Evolutionary conservation across 2,329 filamentous ascomycete species (phyloP), one percentile per base, ranked within the genome.

Genomic region (Passalora sequoiae): DNA sequence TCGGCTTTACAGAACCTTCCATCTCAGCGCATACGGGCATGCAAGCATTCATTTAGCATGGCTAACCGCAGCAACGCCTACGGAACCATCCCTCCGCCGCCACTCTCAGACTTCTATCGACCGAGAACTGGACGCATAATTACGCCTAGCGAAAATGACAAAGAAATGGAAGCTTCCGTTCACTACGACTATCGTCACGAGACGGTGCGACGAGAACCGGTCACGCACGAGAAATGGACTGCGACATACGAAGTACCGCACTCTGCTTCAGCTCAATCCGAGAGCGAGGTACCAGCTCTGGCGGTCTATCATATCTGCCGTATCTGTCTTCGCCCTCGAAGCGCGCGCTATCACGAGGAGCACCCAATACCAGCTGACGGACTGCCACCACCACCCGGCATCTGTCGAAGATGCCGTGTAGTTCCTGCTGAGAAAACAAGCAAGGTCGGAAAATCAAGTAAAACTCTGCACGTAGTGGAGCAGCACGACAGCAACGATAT

Each of bases 241-340:
- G n/a, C n/a, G n/a, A n/a, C n/a, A n/a, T n/a, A n/a, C n/a, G n/a
- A n/a, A n/a, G n/a, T n/a, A 17, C 30, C 12, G 15, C 17, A 25
- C 10, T 16, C 36, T 28, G 6, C 27, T 4, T 20, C 38, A 15
- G 6, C 27, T 4, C 25, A 30, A 15, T 15, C 13, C 8, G 24
- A 16, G 6, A 15, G 10, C 13, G 38, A 47, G 37, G 45, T 60
- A 13, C 58, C 58, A 16, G 53, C 58, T 6, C 49, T 63, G 9
- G 58, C 55, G 3, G 45, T 62, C 35, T 61, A 60, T 40, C 62
- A 65, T 49, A 58, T 63, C 38, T 65, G 61, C 46, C 55, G 59
- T 37, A 52, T 61, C 13, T 65, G 62, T 35, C 39, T 56, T 10
- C 55, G 59, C 9, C 59, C 61, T 15, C 56, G 62, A 31, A 64